Percentiles rank a stretch among this genome's conserved stretches.
phyloP scores from a whole-genome alignment of 2,329 filamentous ascomycete species.

The Triangularia verruculosa region DNA sequence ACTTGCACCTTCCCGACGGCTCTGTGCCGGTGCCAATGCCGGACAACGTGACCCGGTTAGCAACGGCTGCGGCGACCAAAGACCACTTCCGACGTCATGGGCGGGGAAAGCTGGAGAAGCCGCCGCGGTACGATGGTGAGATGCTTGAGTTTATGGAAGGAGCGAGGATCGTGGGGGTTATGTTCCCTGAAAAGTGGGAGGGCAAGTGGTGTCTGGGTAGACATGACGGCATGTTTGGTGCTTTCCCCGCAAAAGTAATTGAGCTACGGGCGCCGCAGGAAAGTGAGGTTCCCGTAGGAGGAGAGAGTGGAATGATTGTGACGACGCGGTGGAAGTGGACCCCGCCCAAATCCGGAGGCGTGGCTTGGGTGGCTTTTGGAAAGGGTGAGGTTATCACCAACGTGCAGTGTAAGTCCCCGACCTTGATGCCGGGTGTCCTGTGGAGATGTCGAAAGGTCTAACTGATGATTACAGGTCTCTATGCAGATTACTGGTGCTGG shows the following conservation, averaged over 20 bases:
- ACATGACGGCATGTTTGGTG: constrained; percentile 52
- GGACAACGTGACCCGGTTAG: constrained; percentile 30
- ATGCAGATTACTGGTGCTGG: constrained; percentile 38
- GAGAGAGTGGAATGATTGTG: constrained; percentile 46
- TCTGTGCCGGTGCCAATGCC: constrained; percentile 32
- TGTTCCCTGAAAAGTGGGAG: constrained; percentile 49
- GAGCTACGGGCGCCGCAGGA: constrained; percentile 47
- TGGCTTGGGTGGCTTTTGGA: constrained; percentile 58
- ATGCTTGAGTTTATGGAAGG: constrained; percentile 45
- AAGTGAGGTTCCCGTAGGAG: constrained; percentile 45
- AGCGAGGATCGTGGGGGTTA: constrained; percentile 48
- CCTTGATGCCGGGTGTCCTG: neutral
- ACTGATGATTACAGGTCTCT: constrained; percentile 21
- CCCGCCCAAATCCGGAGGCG: constrained; percentile 36
- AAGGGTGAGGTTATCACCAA: constrained; percentile 66
- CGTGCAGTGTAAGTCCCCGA: constrained; percentile 49
- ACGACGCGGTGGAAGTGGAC: constrained; percentile 54
- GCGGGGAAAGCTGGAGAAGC: constrained; percentile 33
- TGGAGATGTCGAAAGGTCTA: neutral
- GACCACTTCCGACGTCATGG: constrained; percentile 38
- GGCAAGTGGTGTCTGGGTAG: constrained; percentile 58
- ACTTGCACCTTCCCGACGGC: constrained; percentile 38
- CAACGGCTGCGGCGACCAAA: constrained; percentile 36
- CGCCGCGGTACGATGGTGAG: constrained; percentile 33
- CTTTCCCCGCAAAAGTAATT: constrained; percentile 48